phyloP scores from a whole-genome alignment of 2,329 filamentous ascomycete genomes.

The Cercospora citrullina region DNA sequence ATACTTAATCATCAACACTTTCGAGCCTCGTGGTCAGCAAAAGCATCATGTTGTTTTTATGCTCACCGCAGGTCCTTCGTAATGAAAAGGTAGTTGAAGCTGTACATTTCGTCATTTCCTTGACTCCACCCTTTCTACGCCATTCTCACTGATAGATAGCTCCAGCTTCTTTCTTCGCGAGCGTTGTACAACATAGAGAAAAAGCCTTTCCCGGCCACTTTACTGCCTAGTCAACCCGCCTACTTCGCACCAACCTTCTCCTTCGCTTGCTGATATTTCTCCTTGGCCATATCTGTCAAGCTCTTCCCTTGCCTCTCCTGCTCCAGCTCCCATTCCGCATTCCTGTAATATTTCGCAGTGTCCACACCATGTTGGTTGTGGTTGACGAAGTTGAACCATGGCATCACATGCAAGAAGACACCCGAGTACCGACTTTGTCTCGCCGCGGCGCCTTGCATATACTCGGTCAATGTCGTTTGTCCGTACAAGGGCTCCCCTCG shows the following conservation, averaged over 20 bases:
- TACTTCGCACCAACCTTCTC: constrained; percentile 12
- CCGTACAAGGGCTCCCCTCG: constrained; percentile 87
- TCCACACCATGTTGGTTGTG: constrained; percentile 95
- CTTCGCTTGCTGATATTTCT: constrained; percentile 12
- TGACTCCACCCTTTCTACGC: not conserved
- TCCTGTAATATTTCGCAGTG: constrained; percentile 96
- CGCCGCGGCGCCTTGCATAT: constrained; percentile 91
- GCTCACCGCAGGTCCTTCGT: not conserved
- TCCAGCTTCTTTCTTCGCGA: not conserved
- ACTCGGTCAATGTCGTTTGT: constrained; percentile 71
- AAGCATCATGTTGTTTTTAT: not conserved
- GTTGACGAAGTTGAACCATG: constrained; percentile 99
- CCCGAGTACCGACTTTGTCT: constrained; percentile 91
- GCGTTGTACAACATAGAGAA: not conserved
- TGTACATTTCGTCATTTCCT: constrained; percentile 7
- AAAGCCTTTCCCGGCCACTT: not conserved
- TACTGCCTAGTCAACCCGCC: not conserved
- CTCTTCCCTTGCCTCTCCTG: constrained; percentile 58
- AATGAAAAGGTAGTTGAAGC: not conserved
- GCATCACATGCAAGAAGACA: constrained; percentile 78
- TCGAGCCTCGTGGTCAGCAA: not conserved
- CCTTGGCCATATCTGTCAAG: constrained; percentile 6
- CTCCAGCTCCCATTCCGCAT: constrained; percentile 91
- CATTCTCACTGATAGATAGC: not conserved
- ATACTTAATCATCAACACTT: not conserved